Percentiles rank a stretch among this genome's conserved stretches.
phyloP scores from a whole-genome alignment of 2,329 filamentous ascomycete species.

The Penicillium sp. region DNA sequence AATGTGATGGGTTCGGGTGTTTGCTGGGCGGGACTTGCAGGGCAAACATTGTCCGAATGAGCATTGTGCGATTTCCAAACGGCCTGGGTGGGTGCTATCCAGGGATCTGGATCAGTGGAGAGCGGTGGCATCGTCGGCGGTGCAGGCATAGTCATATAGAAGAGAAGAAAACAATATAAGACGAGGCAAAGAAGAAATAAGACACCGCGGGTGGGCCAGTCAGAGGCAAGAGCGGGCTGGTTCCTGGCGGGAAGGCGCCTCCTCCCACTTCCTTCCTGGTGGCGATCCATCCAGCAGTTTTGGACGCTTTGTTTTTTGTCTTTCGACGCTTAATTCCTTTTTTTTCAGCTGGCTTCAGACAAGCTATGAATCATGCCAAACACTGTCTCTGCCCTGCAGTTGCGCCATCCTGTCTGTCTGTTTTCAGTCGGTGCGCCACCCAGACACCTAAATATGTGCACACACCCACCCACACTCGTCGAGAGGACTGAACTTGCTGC shows the following conservation, averaged over 20 bases:
- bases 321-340: background rate
- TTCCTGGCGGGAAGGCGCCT: conserved; percentile 11
- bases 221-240: conserved; percentile 5
- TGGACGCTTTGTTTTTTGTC: background rate
- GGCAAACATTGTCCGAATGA: background rate
- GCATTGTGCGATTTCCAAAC: background rate
- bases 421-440: conserved; percentile 11
- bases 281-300: background rate
- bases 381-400: background rate
- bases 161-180: background rate
- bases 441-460: background rate
- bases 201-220: background rate
- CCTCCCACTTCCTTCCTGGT: background rate
- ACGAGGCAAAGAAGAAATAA: background rate
- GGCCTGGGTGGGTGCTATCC: no score
- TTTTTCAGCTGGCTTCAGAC: conserved; percentile 12
- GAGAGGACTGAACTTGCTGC: conserved; percentile 1
- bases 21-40: background rate
- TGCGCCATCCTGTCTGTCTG: conserved; percentile 1
- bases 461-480: background rate
- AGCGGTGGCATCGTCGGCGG: no score
- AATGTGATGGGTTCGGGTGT: background rate
- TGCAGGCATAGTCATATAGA: background rate
- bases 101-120: no score
- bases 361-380: conserved; percentile 1